Evolutionary conservation across 169 alveolate genomes (phyloP).

Genomic region (Babesia ovis): DNA sequence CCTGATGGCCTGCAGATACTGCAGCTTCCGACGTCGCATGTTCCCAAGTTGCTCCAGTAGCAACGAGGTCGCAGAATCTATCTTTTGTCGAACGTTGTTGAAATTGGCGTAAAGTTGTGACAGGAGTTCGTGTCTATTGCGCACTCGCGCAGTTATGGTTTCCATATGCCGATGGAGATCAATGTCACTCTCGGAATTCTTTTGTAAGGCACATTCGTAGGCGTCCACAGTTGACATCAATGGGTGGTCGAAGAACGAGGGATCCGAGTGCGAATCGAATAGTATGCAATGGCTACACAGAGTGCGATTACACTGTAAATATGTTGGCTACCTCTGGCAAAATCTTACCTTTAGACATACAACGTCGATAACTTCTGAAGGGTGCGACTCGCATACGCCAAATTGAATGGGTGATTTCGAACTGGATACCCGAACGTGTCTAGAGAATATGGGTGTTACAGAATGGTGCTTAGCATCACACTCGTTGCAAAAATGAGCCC

Average conservation of each 20-base stretch:
- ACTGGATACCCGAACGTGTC: conserved; percentile 83
- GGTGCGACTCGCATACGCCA: conserved; percentile 87
- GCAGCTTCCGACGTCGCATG: conserved; percentile 74
- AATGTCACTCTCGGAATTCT: conserved; percentile 79
- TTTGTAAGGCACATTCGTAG: conserved; percentile 76
- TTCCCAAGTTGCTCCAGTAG: conserved; percentile 74
- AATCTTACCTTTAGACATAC: conserved; percentile 79
- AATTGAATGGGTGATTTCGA: conserved; percentile 89
- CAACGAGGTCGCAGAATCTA: conserved; percentile 78
- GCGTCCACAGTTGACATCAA: conserved; percentile 87
- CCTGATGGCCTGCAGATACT: conserved; percentile 80
- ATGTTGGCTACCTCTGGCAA: background rate
- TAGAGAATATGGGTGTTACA: conserved; percentile 77
- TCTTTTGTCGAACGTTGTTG: conserved; percentile 76
- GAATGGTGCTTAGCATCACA: conserved; percentile 86
- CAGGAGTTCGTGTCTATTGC: conserved; percentile 78
- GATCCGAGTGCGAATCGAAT: conserved; percentile 84
- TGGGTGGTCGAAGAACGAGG: conserved; percentile 84
- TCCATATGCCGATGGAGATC: conserved; percentile 71
- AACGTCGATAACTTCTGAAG: conserved; percentile 84
- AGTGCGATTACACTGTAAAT: conserved; percentile 77
- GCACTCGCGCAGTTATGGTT: conserved; percentile 69
- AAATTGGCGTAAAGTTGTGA: conserved; percentile 83
- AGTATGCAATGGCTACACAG: conserved; percentile 85
- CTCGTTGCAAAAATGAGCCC: conserved; percentile 85